Evolutionary conservation across 352 stramenopile genomes (phyloP).

Genomic region (Globisporangium radiosum): DNA sequence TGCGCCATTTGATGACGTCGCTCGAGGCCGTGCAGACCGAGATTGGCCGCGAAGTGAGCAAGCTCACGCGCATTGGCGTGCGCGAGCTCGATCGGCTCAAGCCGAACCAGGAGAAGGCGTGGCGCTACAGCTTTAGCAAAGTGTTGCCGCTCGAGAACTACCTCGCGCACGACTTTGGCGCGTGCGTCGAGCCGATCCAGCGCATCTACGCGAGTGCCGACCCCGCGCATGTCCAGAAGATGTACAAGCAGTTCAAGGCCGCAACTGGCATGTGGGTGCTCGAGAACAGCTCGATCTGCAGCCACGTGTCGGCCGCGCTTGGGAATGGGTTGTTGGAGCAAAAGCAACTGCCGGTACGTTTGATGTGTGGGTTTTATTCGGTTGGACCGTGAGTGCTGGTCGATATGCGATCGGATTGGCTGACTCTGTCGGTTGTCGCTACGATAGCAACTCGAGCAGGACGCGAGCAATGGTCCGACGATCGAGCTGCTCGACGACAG

Average conservation of each 20-base stretch:
- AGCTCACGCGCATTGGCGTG: conserved; percentile 76
- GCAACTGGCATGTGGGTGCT: conserved; percentile 80
- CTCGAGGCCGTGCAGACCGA: conserved; percentile 73
- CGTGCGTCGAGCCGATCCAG: conserved; percentile 80
- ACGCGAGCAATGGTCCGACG: conserved; percentile 20
- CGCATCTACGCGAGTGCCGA: conserved; percentile 83
- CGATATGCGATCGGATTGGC: background rate
- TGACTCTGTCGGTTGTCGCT: background rate
- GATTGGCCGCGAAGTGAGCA: conserved; percentile 68
- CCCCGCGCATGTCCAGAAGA: conserved; percentile 73
- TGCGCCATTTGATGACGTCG: conserved; percentile 77
- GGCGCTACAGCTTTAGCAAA: conserved; percentile 83
- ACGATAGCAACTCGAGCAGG: conserved; percentile 20
- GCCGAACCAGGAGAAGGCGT: conserved; percentile 79
- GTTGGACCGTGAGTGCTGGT: no score
- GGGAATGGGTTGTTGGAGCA: conserved; percentile 60
- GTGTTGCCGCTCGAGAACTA: conserved; percentile 79
- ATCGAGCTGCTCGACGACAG: conserved; percentile 48
- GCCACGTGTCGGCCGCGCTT: conserved; percentile 63
- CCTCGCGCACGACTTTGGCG: conserved; percentile 76
- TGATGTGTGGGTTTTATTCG: no score
- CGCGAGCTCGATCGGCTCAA: conserved; percentile 81
- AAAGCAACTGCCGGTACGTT: conserved; percentile 22
- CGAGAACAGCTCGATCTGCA: conserved; percentile 80
- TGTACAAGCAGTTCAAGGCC: conserved; percentile 84